Conservation (phyloP, 2,329 filamentous ascomycete species). For the Epichloe coenophiala region DNA sequence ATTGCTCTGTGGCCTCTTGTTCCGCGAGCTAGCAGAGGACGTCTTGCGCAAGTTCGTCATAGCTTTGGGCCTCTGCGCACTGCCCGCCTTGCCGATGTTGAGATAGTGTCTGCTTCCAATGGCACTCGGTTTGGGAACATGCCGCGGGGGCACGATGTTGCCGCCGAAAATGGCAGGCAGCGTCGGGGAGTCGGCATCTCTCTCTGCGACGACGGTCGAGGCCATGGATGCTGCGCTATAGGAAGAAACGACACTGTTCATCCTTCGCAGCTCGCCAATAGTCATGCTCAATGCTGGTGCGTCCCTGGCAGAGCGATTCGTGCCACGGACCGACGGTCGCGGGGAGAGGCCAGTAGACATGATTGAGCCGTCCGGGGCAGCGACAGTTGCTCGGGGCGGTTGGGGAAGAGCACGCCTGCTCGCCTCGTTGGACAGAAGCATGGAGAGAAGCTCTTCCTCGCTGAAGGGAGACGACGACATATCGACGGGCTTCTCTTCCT, state of each 20-base stretch:
- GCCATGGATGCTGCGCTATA: slow-evolving; percentile 27
- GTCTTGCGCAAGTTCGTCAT: slow-evolving; percentile 7
- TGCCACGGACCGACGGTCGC: slow-evolving; percentile 8
- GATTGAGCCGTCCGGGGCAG: slow-evolving; percentile 14
- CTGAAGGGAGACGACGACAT: slow-evolving; percentile 19
- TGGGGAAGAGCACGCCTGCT: slow-evolving; percentile 16
- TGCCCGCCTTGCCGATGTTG: slow-evolving; percentile 21
- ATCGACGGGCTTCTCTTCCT: slow-evolving; percentile 3
- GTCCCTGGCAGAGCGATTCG: slow-evolving; percentile 7
- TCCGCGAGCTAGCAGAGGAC: background rate
- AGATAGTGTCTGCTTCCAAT: slow-evolving; percentile 34
- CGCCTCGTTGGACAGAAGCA: slow-evolving; percentile 14
- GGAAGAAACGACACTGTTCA: slow-evolving; percentile 40
- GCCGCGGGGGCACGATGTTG: slow-evolving; percentile 22
- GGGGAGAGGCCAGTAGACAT: slow-evolving; percentile 16
- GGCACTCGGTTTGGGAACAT: slow-evolving; percentile 15
- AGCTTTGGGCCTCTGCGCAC: slow-evolving; percentile 9
- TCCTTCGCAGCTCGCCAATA: slow-evolving; percentile 39
- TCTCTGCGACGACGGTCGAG: slow-evolving; percentile 15
- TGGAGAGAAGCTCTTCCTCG: slow-evolving; percentile 20
- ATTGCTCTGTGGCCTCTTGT: background rate
- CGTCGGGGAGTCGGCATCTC: slow-evolving; percentile 23
- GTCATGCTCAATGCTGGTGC: slow-evolving; percentile 23
- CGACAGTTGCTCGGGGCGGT: slow-evolving; percentile 16
- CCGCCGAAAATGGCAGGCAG: slow-evolving; percentile 25